Evolutionary conservation across 2,329 filamentous ascomycete genomes (phyloP).

Genomic region (Tympanopsis confertula): DNA sequence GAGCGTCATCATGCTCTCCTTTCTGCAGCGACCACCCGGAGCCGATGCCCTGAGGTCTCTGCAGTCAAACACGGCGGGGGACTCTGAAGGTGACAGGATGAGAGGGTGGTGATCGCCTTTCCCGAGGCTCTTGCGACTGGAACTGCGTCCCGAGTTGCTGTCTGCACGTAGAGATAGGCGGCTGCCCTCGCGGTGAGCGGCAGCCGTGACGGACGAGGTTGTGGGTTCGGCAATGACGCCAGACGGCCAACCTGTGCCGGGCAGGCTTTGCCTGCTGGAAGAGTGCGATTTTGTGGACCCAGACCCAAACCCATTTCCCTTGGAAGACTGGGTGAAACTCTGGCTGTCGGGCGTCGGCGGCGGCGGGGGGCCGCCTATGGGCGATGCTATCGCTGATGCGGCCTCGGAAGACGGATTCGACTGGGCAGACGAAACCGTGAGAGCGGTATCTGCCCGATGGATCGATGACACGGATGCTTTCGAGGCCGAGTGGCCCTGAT

Average conservation of each 20-base stretch:
- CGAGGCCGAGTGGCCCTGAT: constrained; percentile 24
- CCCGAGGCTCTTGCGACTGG: not conserved
- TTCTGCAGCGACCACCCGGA: not conserved
- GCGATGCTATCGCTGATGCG: constrained; percentile 22
- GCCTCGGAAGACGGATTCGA: constrained; percentile 18
- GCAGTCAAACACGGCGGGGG: not conserved
- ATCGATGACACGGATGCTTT: constrained; percentile 27
- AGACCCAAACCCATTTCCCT: not conserved
- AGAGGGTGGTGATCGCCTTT: not conserved
- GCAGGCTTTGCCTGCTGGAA: constrained; percentile 24
- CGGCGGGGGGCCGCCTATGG: constrained; percentile 14
- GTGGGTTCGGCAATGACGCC: constrained; percentile 20
- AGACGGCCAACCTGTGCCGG: constrained; percentile 29
- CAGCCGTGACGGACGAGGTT: not conserved
- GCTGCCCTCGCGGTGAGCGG: not conserved
- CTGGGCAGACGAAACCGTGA: constrained; percentile 18
- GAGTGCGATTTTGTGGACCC: constrained; percentile 19
- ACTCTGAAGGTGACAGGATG: not conserved
- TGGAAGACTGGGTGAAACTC: constrained; percentile 26
- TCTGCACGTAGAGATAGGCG: not conserved
- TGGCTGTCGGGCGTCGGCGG: constrained; percentile 25
- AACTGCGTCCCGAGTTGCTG: not conserved
- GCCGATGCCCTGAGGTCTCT: not conserved
- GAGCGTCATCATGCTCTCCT: not conserved
- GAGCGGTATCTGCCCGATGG: constrained; percentile 26